Evolutionary conservation across 352 stramenopile species (phyloP).

Genomic region (Phytopythium litorale): DNA sequence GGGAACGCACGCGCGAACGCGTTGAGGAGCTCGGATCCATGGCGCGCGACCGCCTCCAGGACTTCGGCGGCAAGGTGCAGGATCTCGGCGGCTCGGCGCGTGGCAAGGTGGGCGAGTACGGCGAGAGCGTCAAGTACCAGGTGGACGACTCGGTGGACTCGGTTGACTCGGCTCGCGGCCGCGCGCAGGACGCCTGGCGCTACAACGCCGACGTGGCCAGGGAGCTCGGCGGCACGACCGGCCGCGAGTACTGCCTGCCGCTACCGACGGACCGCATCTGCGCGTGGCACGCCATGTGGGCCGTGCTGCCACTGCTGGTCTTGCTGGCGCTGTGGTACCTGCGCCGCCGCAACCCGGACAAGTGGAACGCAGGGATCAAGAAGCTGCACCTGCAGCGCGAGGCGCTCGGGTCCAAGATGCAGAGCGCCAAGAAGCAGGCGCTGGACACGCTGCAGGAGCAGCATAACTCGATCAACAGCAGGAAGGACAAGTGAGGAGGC

Average conservation of each 20-base stretch:
- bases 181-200: constrained; percentile 51
- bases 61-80: constrained; percentile 12
- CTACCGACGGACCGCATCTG: constrained; percentile 42
- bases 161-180: constrained; percentile 24
- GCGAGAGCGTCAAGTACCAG: constrained; percentile 36
- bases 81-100: constrained; percentile 5
- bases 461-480: constrained; percentile 25
- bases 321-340: constrained; percentile 33
- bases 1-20: constrained; percentile 29
- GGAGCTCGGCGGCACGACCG: constrained; percentile 19
- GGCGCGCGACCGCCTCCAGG: constrained; percentile 17
- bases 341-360: constrained; percentile 62
- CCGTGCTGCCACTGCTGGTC: constrained; percentile 34
- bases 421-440: constrained; percentile 38
- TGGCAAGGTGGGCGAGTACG: constrained; percentile 7
- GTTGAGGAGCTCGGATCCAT: constrained; percentile 28
- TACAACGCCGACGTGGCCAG: constrained; percentile 46
- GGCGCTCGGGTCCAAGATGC: constrained; percentile 31
- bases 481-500: constrained; percentile 31
- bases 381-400: constrained; percentile 42
- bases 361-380: constrained; percentile 54
- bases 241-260: constrained; percentile 48
- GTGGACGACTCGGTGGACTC: constrained; percentile 47
- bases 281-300: constrained; percentile 35
- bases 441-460: constrained; percentile 28